Evolutionary conservation across 2,329 filamentous ascomycete species (phyloP).

Genomic region (Acrodontium crateriforme): DNA sequence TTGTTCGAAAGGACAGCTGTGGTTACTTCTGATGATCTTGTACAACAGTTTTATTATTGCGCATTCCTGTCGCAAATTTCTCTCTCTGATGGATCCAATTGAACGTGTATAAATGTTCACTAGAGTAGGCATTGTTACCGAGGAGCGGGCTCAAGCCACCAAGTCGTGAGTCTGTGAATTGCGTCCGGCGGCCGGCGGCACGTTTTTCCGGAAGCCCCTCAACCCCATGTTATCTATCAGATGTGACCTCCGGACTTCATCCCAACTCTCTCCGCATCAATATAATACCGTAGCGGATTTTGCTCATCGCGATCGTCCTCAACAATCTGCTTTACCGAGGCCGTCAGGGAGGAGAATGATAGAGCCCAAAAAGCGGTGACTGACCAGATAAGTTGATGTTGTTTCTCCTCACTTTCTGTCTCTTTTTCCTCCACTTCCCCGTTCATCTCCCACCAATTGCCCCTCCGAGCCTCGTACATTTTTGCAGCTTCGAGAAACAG

Average conservation of each 20-base stretch:
- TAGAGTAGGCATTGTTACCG: no score
- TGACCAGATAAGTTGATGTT: background rate
- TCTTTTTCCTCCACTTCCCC: background rate
- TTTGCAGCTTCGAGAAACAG: background rate
- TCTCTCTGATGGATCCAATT: no score
- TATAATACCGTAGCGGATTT: background rate
- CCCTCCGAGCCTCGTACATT: background rate
- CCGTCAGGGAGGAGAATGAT: background rate
- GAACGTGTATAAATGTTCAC: no score
- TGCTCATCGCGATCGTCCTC: background rate
- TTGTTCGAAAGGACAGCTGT: no score
- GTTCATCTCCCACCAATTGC: background rate
- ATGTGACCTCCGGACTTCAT: slow-evolving; percentile 1
- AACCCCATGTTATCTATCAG: no score
- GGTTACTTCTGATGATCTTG: no score
- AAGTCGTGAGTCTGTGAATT: no score
- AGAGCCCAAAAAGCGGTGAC: slow-evolving; percentile 19
- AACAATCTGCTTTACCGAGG: background rate
- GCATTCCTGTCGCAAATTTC: no score
- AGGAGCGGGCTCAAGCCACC: no score
- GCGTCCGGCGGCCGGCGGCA: background rate
- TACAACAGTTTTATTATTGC: no score
- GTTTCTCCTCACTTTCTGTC: background rate
- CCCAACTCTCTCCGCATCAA: background rate
- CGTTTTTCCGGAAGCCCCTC: background rate